Conservation (phyloP, 495 filamentous ascomycete genomes). For the Talaromyces adpressus region DNA sequence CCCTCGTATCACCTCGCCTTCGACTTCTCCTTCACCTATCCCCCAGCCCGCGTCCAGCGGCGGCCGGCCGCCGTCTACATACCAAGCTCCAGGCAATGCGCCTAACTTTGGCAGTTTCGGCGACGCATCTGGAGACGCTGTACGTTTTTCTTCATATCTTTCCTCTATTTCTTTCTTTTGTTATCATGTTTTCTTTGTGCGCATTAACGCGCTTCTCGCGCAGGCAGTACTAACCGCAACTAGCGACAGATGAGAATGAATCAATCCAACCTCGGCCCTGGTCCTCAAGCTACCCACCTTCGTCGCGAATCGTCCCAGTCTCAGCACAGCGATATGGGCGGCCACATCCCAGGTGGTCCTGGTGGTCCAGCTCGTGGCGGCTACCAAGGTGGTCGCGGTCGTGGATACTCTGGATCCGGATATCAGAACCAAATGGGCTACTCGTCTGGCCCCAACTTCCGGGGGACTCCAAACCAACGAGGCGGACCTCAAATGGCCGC, state of each 20-base stretch:
- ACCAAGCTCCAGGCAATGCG: slow-evolving; percentile 54
- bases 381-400: slow-evolving; percentile 59
- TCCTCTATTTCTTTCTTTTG: neutral
- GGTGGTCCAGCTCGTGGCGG: slow-evolving; percentile 45
- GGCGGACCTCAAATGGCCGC: slow-evolving; percentile 50
- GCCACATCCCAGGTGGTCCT: slow-evolving; percentile 43
- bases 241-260: slow-evolving; percentile 52
- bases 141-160: slow-evolving; percentile 2
- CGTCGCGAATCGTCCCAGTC: slow-evolving; percentile 80
- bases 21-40: slow-evolving; percentile 80
- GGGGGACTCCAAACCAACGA: slow-evolving; percentile 54
- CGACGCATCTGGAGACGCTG: slow-evolving; percentile 44
- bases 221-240: slow-evolving; percentile 11
- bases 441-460: slow-evolving; percentile 56
- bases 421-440: slow-evolving; percentile 60
- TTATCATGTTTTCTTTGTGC: neutral
- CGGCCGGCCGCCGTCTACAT: slow-evolving; percentile 68
- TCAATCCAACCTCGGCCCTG: slow-evolving; percentile 54
- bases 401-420: slow-evolving; percentile 53
- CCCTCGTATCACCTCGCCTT: slow-evolving; percentile 62
- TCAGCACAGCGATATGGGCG: slow-evolving; percentile 67
- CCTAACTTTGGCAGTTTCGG: slow-evolving; percentile 79
- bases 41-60: slow-evolving; percentile 80
- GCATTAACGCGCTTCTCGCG: neutral
- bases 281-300: slow-evolving; percentile 60